These are phyloP conservation scores for Auriscalpium microsporum DNA, from an alignment of 768 basidiomycete species.

Conservation along the genomic window DNA sequence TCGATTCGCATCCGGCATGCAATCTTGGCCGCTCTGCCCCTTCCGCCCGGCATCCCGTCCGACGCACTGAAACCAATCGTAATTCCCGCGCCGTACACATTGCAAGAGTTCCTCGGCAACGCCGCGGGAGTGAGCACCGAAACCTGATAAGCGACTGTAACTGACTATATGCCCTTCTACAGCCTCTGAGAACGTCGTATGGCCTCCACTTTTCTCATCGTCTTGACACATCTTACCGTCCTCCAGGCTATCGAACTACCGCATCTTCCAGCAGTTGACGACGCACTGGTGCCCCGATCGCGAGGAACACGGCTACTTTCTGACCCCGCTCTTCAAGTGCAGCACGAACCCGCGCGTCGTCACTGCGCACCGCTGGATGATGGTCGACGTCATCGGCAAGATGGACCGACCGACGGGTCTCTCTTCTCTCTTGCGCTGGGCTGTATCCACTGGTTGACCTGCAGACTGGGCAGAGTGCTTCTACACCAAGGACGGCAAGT, in stretches of 20 bases:
- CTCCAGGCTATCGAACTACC: constrained; percentile 54
- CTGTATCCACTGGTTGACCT: background rate
- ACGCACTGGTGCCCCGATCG: constrained; percentile 76
- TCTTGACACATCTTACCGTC: background rate
- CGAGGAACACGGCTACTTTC: constrained; percentile 76
- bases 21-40: constrained; percentile 49
- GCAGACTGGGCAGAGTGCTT: constrained; percentile 54
- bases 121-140: constrained; percentile 42
- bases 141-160: constrained; percentile 1
- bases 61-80: constrained; percentile 61
- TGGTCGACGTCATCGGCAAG: constrained; percentile 51
- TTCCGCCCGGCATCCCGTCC: constrained; percentile 56
- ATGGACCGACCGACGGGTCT: constrained; percentile 59
- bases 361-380: constrained; percentile 68
- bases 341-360: constrained; percentile 68
- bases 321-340: constrained; percentile 68
- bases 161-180: constrained; percentile 2
- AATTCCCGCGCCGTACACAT: constrained; percentile 52
- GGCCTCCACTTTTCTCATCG: constrained; percentile 13
- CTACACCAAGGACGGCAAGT: constrained; percentile 70
- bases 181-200: constrained; percentile 55
- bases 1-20: constrained; percentile 46
- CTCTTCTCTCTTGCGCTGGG: background rate
- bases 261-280: constrained; percentile 55
- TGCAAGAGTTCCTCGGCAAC: constrained; percentile 62